These are phyloP conservation scores for Chlorencoelia australis DNA, from an alignment of 2,329 filamentous ascomycete species.

Conservation along the genomic window DNA sequence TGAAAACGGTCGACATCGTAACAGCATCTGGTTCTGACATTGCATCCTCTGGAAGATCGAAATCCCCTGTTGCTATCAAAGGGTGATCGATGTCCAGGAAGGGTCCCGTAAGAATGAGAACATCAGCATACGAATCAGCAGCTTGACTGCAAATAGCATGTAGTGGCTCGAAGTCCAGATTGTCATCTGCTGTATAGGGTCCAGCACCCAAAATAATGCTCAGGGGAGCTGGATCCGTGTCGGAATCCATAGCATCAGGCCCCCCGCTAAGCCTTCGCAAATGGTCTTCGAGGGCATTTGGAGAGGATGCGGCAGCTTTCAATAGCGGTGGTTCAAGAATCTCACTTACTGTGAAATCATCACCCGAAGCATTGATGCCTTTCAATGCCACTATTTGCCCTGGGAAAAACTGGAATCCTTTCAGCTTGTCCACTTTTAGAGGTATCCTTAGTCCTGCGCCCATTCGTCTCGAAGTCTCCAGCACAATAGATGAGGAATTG, in stretches of 20 bases:
- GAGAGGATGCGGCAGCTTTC: slow-evolving; percentile 60
- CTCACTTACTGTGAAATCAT: slow-evolving; percentile 71
- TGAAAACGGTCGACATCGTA: slow-evolving; percentile 76
- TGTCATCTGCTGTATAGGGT: slow-evolving; percentile 86
- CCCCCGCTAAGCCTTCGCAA: slow-evolving; percentile 58
- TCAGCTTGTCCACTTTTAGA: slow-evolving; percentile 61
- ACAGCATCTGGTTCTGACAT: slow-evolving; percentile 64
- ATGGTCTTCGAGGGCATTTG: slow-evolving; percentile 54
- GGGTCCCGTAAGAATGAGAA: slow-evolving; percentile 70
- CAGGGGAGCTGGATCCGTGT: slow-evolving; percentile 53
- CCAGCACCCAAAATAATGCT: slow-evolving; percentile 72
- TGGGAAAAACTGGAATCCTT: slow-evolving; percentile 76
- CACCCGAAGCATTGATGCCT: slow-evolving; percentile 79
- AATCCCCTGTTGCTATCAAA: slow-evolving; percentile 68
- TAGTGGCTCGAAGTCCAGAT: slow-evolving; percentile 81
- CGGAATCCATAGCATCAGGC: slow-evolving; percentile 51
- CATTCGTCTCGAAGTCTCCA: slow-evolving; percentile 78
- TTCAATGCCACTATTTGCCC: slow-evolving; percentile 84
- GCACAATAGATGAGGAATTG: slow-evolving; percentile 72
- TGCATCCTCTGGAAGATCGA: slow-evolving; percentile 61
- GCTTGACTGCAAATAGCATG: slow-evolving; percentile 73
- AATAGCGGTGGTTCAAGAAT: slow-evolving; percentile 66
- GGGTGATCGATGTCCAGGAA: slow-evolving; percentile 92
- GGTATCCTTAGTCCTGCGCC: slow-evolving; percentile 77
- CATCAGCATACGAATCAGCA: slow-evolving; percentile 64